These are phyloP conservation scores for Candida wancherniae DNA, from an alignment of 805 yeast genomes.

Conservation along the genomic window DNA sequence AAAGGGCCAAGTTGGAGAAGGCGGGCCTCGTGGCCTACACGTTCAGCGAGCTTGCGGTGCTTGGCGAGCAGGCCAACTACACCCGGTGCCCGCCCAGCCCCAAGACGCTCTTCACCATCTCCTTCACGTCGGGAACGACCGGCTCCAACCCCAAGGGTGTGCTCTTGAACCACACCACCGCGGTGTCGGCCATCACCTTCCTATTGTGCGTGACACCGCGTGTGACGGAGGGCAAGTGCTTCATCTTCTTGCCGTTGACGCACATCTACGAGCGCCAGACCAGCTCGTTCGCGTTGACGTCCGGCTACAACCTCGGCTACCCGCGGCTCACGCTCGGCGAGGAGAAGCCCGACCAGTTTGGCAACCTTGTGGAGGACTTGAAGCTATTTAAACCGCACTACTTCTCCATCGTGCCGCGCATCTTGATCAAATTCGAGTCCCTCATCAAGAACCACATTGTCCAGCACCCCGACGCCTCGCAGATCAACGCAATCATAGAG, in stretches of 20 bases:
- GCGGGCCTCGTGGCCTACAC: conserved; percentile 24
- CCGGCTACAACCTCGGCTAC: conserved; percentile 20
- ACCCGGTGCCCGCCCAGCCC: conserved; percentile 44
- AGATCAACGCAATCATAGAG: conserved; percentile 25
- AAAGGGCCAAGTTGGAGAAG: background rate
- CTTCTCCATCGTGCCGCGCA: conserved; percentile 58
- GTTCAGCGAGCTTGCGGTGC: conserved; percentile 28
- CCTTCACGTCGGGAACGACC: conserved; percentile 59
- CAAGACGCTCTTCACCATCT: conserved; percentile 49
- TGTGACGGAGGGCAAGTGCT: conserved; percentile 1
- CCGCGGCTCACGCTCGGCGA: conserved; percentile 34
- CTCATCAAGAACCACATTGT: conserved; percentile 21
- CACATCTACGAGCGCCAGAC: conserved; percentile 18
- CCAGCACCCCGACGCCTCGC: conserved; percentile 21
- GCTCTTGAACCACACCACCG: conserved; percentile 28
- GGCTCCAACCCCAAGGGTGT: conserved; percentile 65
- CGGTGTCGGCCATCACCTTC: conserved; percentile 6
- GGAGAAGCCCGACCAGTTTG: conserved; percentile 1
- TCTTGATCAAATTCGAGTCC: conserved; percentile 54
- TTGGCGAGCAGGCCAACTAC: conserved; percentile 28
- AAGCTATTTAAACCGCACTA: conserved; percentile 48
- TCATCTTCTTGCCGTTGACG: conserved; percentile 21
- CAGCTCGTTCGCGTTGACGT: conserved; percentile 16
- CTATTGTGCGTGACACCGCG: conserved; percentile 4
- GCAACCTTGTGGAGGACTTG: conserved; percentile 52